phyloP scores from a whole-genome alignment of 306 rosid species.

The Pterocarpus macrocarpus region DNA sequence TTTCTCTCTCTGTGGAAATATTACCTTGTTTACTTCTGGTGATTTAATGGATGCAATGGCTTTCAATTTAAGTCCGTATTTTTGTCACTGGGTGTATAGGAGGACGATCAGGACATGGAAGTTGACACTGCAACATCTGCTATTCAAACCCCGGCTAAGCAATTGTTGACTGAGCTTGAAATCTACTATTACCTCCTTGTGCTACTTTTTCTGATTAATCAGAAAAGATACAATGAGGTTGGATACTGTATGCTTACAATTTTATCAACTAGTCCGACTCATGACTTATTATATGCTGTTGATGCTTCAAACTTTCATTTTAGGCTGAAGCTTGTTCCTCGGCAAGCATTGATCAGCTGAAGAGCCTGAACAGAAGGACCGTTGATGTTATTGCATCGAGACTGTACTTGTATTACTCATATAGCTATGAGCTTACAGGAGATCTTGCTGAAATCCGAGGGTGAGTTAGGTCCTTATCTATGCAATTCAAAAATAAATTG shows the following conservation, averaged over 20 bases:
- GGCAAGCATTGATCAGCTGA: constrained; percentile 80
- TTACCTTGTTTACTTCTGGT: constrained; percentile 16
- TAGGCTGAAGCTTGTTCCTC: constrained; percentile 95
- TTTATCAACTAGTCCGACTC: not conserved
- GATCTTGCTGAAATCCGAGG: constrained; percentile 96
- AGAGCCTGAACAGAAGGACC: constrained; percentile 88
- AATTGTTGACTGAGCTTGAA: constrained; percentile 86
- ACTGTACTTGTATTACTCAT: constrained; percentile 86
- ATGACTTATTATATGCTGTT: constrained; percentile 18
- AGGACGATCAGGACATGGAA: constrained; percentile 92
- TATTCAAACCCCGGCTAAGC: constrained; percentile 71
- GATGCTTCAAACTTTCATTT: constrained; percentile 12
- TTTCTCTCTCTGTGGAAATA: not conserved
- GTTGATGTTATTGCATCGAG: constrained; percentile 93
- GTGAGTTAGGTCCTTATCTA: constrained; percentile 58
- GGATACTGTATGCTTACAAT: constrained; percentile 10
- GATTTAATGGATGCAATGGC: not conserved
- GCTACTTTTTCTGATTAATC: constrained; percentile 90
- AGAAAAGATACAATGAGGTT: constrained; percentile 88
- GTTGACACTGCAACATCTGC: constrained; percentile 86
- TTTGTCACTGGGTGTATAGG: constrained; percentile 56
- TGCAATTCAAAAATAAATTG: not conserved
- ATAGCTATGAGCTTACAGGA: constrained; percentile 88
- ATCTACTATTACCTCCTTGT: constrained; percentile 84
- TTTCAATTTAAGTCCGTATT: constrained; percentile 1